Conservation (phyloP, 106 monocot genomes). For the Chionographis japonica region DNA sequence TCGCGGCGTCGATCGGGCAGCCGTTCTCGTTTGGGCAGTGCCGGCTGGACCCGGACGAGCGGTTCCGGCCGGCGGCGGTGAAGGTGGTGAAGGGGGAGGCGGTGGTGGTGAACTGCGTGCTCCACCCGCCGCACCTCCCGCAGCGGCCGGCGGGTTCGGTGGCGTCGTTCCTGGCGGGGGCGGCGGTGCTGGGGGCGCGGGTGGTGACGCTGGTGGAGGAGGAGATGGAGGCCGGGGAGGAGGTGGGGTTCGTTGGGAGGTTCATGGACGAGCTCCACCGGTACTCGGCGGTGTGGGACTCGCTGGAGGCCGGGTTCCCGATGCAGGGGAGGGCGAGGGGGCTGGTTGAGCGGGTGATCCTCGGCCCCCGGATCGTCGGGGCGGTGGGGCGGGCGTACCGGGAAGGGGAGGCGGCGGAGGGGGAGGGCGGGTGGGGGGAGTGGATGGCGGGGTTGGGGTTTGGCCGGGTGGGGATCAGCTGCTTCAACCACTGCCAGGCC, state of each 20-base stretch:
- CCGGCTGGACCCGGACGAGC: constrained; percentile 43
- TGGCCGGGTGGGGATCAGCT: constrained; percentile 22
- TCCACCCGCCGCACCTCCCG: constrained; percentile 32
- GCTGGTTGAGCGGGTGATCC: constrained; percentile 34
- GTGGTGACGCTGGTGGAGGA: constrained; percentile 40
- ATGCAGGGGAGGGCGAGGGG: constrained; percentile 31
- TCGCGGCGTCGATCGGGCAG: constrained; percentile 48
- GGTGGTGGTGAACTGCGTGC: constrained; percentile 41
- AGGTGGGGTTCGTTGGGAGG: constrained; percentile 13
- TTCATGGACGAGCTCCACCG: constrained; percentile 40
- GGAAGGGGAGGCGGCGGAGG: neutral
- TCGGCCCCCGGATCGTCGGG: constrained; percentile 29
- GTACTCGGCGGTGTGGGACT: constrained; percentile 38
- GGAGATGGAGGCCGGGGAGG: constrained; percentile 4
- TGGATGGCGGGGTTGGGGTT: constrained; percentile 36
- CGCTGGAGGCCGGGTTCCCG: constrained; percentile 37
- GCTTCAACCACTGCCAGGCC: constrained; percentile 41
- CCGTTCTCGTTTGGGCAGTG: constrained; percentile 58
- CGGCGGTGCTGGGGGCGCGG: constrained; percentile 13
- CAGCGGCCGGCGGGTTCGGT: constrained; percentile 23
- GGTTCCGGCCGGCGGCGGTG: constrained; percentile 35
- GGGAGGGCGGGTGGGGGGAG: constrained; percentile 16
- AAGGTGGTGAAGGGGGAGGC: constrained; percentile 43
- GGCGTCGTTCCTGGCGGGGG: constrained; percentile 31
- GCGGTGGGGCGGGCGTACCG: constrained; percentile 19